phyloP scores from a whole-genome alignment of 2,329 filamentous ascomycete species.

The Microdochium trichocladiopsis region DNA sequence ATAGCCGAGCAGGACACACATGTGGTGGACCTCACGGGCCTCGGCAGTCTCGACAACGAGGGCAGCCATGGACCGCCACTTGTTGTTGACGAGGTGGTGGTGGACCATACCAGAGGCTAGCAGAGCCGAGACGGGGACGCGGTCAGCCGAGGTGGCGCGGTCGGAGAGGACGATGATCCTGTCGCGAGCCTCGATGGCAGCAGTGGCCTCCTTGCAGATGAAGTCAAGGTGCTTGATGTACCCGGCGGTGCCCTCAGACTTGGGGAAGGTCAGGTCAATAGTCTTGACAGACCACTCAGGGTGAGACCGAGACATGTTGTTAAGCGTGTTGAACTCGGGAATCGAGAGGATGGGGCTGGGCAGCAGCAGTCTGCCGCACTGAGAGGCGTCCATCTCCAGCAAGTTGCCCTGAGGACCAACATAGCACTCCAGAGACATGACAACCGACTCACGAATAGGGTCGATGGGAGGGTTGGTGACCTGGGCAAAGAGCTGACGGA shows the following conservation, averaged over 20 bases:
- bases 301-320: conserved; percentile 66
- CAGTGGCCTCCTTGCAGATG: conserved; percentile 79
- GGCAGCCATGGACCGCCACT: conserved; percentile 85
- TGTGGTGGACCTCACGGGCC: conserved; percentile 95
- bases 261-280: conserved; percentile 91
- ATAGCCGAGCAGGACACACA: conserved; percentile 96
- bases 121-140: conserved; percentile 78
- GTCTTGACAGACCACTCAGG: conserved; percentile 79
- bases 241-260: conserved; percentile 72
- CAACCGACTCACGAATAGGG: conserved; percentile 92
- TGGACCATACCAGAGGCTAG: conserved; percentile 91
- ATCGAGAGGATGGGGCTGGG: conserved; percentile 86
- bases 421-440: conserved; percentile 97
- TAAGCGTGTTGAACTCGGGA: conserved; percentile 82
- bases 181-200: conserved; percentile 76
- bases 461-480: conserved; percentile 98
- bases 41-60: conserved; percentile 89
- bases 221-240: conserved; percentile 82
- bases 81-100: conserved; percentile 91
- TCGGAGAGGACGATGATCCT: conserved; percentile 87
- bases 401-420: conserved; percentile 94
- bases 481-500: conserved; percentile 94
- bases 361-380: conserved; percentile 79
- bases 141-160: conserved; percentile 73
- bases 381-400: conserved; percentile 84